Evolutionary conservation across 2,329 filamentous ascomycete species (phyloP).

Genomic region (Phaeosphaeriaceae sp.): DNA sequence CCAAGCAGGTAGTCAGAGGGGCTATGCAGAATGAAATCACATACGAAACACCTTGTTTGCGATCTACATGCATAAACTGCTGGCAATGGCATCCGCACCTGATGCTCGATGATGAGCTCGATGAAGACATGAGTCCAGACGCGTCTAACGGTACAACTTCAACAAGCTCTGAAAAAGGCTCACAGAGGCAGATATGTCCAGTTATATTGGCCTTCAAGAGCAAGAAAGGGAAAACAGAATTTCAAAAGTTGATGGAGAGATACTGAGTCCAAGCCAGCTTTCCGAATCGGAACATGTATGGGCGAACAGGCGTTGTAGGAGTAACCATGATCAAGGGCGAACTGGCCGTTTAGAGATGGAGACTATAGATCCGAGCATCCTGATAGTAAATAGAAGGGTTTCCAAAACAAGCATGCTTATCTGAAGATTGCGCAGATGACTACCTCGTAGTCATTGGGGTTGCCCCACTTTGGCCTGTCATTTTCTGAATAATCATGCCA

Average conservation of each 20-base stretch:
- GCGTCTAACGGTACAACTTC: not conserved
- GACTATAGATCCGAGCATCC: too few species aligned
- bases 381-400: too few species aligned
- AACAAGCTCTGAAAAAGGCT: constrained; percentile 1
- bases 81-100: constrained; percentile 16
- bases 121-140: not conserved
- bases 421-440: not conserved
- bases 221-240: not conserved
- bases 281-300: too few species aligned
- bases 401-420: not conserved
- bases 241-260: too few species aligned
- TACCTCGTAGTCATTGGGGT: not conserved
- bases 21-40: constrained; percentile 10
- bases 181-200: not conserved
- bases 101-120: not conserved
- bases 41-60: constrained; percentile 19
- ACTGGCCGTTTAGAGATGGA: too few species aligned
- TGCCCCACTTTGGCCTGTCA: constrained; percentile 7
- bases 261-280: too few species aligned
- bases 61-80: constrained; percentile 20
- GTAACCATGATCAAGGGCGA: too few species aligned
- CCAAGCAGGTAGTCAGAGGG: constrained; percentile 7
- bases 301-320: too few species aligned
- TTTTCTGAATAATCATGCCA: constrained; percentile 16
- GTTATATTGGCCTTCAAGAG: not conserved